A percentile compares a stretch with the other conserved stretches of the same genome.
phyloP scores from a whole-genome alignment of 148 eudicot genomes.

The Rhododendron mucronatum region DNA sequence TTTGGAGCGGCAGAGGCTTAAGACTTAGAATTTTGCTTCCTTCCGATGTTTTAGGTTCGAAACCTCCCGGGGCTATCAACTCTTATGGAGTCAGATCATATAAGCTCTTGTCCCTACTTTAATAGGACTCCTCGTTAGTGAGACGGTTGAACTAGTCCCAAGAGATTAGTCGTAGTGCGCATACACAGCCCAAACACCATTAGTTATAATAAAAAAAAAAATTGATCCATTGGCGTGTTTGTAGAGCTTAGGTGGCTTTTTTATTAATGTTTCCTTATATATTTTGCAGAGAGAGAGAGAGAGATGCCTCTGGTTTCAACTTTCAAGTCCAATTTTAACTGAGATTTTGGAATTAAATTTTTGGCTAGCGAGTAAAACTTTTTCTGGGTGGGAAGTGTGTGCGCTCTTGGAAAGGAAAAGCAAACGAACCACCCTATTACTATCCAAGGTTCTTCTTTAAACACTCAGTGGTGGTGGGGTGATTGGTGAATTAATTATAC shows the following conservation, averaged over 20 bases:
- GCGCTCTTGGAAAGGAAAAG: neutral
- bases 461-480: neutral
- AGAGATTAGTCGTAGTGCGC: neutral
- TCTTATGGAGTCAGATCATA: neutral
- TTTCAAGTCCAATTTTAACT: neutral
- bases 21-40: neutral
- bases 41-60: neutral
- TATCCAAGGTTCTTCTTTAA: neutral
- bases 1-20: constrained; percentile 17
- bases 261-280: neutral
- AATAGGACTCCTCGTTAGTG: neutral
- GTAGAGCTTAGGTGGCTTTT: neutral
- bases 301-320: neutral
- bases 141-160: neutral
- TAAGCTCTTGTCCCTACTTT: neutral
- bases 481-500: neutral
- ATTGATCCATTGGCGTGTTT: neutral
- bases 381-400: neutral
- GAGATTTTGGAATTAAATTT: neutral
- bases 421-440: neutral
- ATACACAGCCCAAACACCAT: constrained; percentile 28
- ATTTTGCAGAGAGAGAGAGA: neutral
- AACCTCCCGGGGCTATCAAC: constrained; percentile 21
- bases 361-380: neutral
- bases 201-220: neutral